Evolutionary conservation across 192 early-diverging fungal species (phyloP), one percentile per base, ranked within the genome.

Genomic region (Rhizophagus sp.): DNA sequence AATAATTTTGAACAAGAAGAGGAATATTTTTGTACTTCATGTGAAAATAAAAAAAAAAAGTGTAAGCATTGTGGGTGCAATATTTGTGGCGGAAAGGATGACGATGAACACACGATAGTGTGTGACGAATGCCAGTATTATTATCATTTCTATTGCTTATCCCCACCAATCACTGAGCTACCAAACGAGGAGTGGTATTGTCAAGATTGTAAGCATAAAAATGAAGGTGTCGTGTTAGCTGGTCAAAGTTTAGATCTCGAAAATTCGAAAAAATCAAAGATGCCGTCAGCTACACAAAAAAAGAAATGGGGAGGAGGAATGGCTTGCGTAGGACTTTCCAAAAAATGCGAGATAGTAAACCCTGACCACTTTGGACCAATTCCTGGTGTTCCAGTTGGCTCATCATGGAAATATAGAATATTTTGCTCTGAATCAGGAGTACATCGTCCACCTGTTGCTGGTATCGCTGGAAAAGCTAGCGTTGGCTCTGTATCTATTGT

Each of bases 81-180:
- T 22, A 70, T 81, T 25, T 91, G 90, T 62, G 86, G 86, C 0
- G 64, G 77, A 13, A 91, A 91, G 47, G 83, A 89, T 62, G 89
- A 89, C 30, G 88, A 89, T 44, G 66, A 80, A n/a, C 80, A 88
- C 64, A 88, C 88, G 24, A 76, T 91, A 52, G 86, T 87, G 8
- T 91, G 90, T 80, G 90, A 91, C 78, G 88, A 91, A 62, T 91
- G 90, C 61, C 85, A 88, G 27, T 63, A 67, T 9, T 90, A 88
- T 76, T 91, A 73, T 81, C 90, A 91, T 75, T 85, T 87, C 73
- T 61, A 77, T 44, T 91, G 90, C 62, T 82, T 89, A 4, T 81
- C 83, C 0, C 79, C 76, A 27, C 86, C 83, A 10, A 73, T 91
- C 34, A 70, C 62, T 9, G 68, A 66, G 57, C 63, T 87, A 1